Evolutionary conservation across 257 asterid genomes (phyloP), one percentile per base, ranked within the genome.

Genomic region (Henckelia pumila): DNA sequence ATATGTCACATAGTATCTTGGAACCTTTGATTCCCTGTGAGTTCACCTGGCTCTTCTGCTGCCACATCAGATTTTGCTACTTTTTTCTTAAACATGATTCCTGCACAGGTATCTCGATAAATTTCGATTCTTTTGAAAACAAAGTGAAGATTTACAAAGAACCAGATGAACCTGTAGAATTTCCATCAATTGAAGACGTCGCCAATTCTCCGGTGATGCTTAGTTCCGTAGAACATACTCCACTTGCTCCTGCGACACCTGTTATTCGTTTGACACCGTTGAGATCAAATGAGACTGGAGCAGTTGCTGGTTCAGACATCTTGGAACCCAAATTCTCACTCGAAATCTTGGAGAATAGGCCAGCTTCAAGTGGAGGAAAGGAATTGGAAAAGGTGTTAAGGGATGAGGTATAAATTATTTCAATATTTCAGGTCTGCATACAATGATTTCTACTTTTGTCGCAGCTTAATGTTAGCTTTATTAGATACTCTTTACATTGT

Each of bases 211-310:
- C 79, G 24, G 24, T 69, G 58, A 22, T 21, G n/a, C 35, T 64
- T 55, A 65, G 47, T 57, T 65, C 76, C 66, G 63, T 20, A 6
- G 82, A 81, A 67, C 85, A 75, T 72, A 71, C 73, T 60, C 76
- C 86, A 24, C 77, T 83, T 67, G 93, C 89, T 76, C 95, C 95
- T 50, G 81, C 77, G 70, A 83, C 96, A 59, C 93, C 95, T 37
- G 76, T 80, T 66, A 64, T 83, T 53, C 77, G 64, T 56, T 61
- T 80, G 53, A 50, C 71, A 70, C 71, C 76, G 5, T 69, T 68
- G 29, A 80, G 83, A 75, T 49, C 79, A 52, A 86, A 79, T 21
- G 96, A 81, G 52, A 75, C 62, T 35, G 73, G 40, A 52, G 83
- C 70, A 64, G 66, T 74, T 25, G 72, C 77, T 59, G 74, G 67